phyloP scores from a whole-genome alignment of 75 land plant genomes.

The Selaginella tamariscina region DNA sequence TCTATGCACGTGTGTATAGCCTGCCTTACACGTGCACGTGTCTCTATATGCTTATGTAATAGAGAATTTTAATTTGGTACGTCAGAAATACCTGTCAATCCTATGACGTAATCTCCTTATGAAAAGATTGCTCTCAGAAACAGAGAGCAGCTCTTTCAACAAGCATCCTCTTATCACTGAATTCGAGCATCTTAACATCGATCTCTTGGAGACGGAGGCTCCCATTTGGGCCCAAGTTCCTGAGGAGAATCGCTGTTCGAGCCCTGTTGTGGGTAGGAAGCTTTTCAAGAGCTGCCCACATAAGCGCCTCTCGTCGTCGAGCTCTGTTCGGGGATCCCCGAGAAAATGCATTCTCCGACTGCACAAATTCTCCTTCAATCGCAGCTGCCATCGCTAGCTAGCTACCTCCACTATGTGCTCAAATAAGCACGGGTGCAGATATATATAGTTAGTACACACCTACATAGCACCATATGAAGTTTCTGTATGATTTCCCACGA shows the following conservation, averaged over 20 bases:
- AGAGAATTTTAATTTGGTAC: too few species aligned
- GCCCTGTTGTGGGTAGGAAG: not conserved
- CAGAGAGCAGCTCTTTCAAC: not conserved
- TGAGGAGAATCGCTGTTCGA: not conserved
- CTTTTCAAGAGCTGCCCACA: not conserved
- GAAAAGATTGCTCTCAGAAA: not conserved
- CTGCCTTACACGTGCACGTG: too few species aligned
- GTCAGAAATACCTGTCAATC: not conserved
- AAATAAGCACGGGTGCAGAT: too few species aligned
- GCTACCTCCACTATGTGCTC: too few species aligned
- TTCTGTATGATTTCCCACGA: too few species aligned
- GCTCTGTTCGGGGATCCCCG: not conserved
- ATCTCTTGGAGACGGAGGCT: not conserved
- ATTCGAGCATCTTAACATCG: not conserved
- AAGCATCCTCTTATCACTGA: not conserved
- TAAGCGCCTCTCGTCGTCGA: not conserved
- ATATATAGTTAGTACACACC: too few species aligned
- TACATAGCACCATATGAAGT: too few species aligned
- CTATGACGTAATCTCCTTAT: not conserved
- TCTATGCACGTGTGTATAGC: too few species aligned
- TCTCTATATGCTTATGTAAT: too few species aligned
- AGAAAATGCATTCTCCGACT: not conserved
- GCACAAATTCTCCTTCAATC: not conserved
- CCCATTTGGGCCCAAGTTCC: not conserved
- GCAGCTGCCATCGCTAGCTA: not conserved